Percentiles rank a stretch among this genome's conserved stretches.
These are phyloP conservation scores for Penicillium olsonii DNA, from an alignment of 2,329 filamentous ascomycete species.

Conservation along the genomic window DNA sequence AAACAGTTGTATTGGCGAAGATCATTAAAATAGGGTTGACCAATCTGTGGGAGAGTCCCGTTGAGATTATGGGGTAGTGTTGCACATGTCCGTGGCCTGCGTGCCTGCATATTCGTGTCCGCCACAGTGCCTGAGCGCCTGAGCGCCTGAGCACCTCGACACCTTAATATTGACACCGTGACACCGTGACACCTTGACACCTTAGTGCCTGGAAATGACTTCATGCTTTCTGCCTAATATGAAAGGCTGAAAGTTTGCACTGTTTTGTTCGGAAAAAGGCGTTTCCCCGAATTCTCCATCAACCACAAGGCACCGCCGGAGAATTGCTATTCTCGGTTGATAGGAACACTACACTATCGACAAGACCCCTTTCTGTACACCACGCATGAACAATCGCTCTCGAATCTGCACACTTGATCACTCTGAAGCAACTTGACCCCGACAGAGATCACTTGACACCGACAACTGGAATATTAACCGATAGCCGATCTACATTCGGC, in stretches of 20 bases:
- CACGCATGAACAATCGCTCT: background rate
- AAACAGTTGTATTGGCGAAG: background rate
- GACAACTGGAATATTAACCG: slow-evolving; percentile 17
- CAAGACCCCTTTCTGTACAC: background rate
- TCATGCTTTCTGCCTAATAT: background rate
- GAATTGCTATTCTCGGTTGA: slow-evolving; percentile 26
- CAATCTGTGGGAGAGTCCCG: background rate
- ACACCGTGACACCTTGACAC: no score
- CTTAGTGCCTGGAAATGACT: background rate
- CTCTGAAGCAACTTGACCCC: background rate
- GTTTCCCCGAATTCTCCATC: slow-evolving; percentile 22
- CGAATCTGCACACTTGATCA: background rate
- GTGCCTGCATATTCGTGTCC: background rate
- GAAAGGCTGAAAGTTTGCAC: slow-evolving; percentile 3
- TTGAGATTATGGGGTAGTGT: no score
- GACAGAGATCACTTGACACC: background rate
- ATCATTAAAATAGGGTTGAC: background rate
- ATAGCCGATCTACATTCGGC: slow-evolving; percentile 21
- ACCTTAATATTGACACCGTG: background rate
- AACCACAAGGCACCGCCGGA: slow-evolving; percentile 24
- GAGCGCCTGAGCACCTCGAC: background rate
- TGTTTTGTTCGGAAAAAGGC: slow-evolving; percentile 8
- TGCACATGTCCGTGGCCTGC: no score
- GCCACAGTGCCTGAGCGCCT: background rate
- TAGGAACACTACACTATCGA: background rate